These are phyloP conservation scores for Fragilariopsis cylindrus DNA, from an alignment of 108 stramenopile species.

Conservation along the genomic window DNA sequence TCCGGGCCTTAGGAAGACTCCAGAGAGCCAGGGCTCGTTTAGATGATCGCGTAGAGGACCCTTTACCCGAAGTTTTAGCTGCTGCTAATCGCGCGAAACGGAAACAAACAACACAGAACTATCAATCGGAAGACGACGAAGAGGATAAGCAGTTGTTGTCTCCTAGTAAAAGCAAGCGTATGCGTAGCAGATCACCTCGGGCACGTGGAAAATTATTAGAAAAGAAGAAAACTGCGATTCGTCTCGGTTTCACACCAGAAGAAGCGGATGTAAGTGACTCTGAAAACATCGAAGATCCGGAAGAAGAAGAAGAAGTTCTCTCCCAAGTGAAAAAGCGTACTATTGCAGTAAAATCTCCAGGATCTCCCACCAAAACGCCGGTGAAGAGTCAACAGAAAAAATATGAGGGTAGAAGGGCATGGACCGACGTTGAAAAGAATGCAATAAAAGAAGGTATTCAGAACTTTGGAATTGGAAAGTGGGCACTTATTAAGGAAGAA, in stretches of 20 bases:
- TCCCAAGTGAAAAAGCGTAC: constrained; percentile 4
- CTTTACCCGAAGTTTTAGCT: neutral
- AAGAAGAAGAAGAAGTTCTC: constrained; percentile 31
- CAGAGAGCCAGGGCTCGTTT: constrained; percentile 20
- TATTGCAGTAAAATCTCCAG: constrained; percentile 8
- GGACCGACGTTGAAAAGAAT: constrained; percentile 61
- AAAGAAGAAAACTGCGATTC: constrained; percentile 15
- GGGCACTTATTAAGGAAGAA: constrained; percentile 62
- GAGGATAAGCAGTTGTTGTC: neutral
- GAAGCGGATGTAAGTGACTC: neutral
- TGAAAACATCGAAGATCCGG: constrained; percentile 22
- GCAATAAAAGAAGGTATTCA: constrained; percentile 55
- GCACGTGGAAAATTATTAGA: constrained; percentile 1
- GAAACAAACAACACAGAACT: neutral
- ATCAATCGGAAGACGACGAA: constrained; percentile 2
- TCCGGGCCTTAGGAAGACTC: constrained; percentile 6
- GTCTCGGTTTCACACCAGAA: constrained; percentile 24
- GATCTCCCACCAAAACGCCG: constrained; percentile 30
- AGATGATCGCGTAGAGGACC: constrained; percentile 1
- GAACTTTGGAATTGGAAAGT: constrained; percentile 56
- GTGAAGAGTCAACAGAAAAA: constrained; percentile 33
- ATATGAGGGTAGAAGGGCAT: constrained; percentile 40
- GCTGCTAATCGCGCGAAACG: neutral
- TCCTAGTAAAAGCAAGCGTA: neutral
- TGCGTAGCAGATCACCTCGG: neutral